Evolutionary conservation across 352 stramenopile species (phyloP), one percentile per base, ranked within the genome.

Genomic region (Lagenidium giganteum): DNA sequence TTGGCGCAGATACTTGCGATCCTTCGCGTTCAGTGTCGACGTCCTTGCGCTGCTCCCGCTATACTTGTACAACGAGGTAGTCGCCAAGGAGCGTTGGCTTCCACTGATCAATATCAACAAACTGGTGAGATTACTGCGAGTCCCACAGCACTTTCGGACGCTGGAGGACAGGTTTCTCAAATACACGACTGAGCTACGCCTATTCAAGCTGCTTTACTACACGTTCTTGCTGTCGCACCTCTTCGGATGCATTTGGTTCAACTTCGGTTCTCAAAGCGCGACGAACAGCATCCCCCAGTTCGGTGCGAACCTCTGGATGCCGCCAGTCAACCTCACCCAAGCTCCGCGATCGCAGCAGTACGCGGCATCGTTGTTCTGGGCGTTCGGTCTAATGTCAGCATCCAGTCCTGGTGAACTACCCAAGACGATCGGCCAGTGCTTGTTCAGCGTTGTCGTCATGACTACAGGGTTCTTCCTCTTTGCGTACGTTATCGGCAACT

Each of bases 41-140:
- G 9, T 45, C 5, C 22, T 45, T 7, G 38, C 38, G 5, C 16
- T 45, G 12, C 12, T 32, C 13, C 38, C 38, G 26, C 31, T 26
- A 6, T n/a, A n/a, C n/a, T n/a, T n/a, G n/a, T n/a, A n/a, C n/a
- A n/a, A n/a, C n/a, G n/a, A n/a, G n/a, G n/a, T n/a, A n/a, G n/a
- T n/a, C n/a, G n/a, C 9, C 13, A 20, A 14, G n/a, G n/a, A n/a
- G n/a, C 21, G 40, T 11, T 24, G 47, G 29, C 41, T 29, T 14
- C 36, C 47, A 41, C n/a, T n/a, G n/a, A n/a, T n/a, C n/a, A 52
- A 52, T 20, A 36, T 52, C 16, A 52, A 52, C 32, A 52, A 52
- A 28, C 22, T 52, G 3, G 12, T 52, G 4, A 22, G 45, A 8
- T 35, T 52, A 8, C 45, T 52, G 14, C 43, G 45, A 36, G 25